Evolutionary conservation across 2,329 filamentous ascomycete genomes (phyloP).

Genomic region (Madurella mycetomatis): DNA sequence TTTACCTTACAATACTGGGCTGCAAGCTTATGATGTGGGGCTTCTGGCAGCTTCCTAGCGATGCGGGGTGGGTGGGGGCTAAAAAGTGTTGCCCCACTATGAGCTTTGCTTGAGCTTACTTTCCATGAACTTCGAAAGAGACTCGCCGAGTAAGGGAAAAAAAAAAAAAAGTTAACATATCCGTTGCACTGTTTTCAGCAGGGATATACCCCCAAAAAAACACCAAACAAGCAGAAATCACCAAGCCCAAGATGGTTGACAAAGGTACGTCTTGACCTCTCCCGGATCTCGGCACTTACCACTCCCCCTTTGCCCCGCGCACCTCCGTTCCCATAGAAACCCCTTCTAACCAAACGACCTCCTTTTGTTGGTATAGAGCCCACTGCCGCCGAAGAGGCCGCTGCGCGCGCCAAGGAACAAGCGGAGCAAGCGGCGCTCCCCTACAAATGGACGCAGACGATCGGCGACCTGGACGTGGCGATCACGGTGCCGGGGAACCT

Average conservation of each 20-base stretch:
- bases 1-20: no score
- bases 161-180: no score
- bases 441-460: slow-evolving; percentile 96
- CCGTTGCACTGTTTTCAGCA: background rate
- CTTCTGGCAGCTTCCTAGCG: background rate
- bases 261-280: slow-evolving; percentile 30
- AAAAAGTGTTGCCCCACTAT: slow-evolving; percentile 21
- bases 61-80: slow-evolving; percentile 9
- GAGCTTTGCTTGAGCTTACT: slow-evolving; percentile 4
- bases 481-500: slow-evolving; percentile 75
- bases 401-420: slow-evolving; percentile 64
- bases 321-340: slow-evolving; percentile 7
- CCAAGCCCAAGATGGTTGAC: slow-evolving; percentile 36
- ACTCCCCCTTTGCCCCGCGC: slow-evolving; percentile 1
- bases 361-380: slow-evolving; percentile 39
- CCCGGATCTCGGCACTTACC: background rate
- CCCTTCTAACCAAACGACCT: background rate
- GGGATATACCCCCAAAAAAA: background rate
- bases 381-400: slow-evolving; percentile 53
- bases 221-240: background rate
- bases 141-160: background rate
- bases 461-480: slow-evolving; percentile 78
- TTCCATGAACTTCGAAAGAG: slow-evolving; percentile 10
- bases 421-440: slow-evolving; percentile 87
- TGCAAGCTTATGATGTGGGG: no score